These are phyloP conservation scores for Blakeslea trispora DNA, from an alignment of 371 early-diverging fungal genomes.

Conservation along the genomic window DNA sequence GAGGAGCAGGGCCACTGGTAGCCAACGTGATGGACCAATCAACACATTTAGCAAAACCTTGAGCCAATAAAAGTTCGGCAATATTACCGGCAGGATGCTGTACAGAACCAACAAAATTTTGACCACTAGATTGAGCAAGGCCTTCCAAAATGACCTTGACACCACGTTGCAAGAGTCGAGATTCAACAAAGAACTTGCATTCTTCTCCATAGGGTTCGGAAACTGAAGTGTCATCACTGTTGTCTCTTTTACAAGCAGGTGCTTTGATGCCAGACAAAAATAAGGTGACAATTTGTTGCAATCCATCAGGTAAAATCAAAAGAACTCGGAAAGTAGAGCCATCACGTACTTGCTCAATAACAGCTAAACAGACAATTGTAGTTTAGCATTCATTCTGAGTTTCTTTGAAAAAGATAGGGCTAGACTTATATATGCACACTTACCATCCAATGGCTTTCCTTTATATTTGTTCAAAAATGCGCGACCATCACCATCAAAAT, in stretches of 20 bases:
- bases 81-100: constrained; percentile 91
- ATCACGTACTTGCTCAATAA: constrained; percentile 93
- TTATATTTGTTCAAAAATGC: constrained; percentile 81
- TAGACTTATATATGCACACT: too few species aligned
- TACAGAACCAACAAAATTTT: constrained; percentile 78
- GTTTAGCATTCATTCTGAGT: neutral
- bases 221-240: constrained; percentile 48
- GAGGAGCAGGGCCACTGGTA: constrained; percentile 72
- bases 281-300: constrained; percentile 74
- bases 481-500: constrained; percentile 69
- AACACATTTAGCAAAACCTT: constrained; percentile 86
- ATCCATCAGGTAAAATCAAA: constrained; percentile 62
- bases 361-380: constrained; percentile 55
- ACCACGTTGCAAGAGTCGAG: constrained; percentile 88
- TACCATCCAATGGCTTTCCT: constrained; percentile 80
- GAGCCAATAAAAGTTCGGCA: constrained; percentile 80
- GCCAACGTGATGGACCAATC: constrained; percentile 86
- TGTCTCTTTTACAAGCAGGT: constrained; percentile 80
- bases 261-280: constrained; percentile 88
- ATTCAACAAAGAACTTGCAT: constrained; percentile 90
- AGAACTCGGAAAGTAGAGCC: constrained; percentile 85
- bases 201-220: constrained; percentile 93
- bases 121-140: constrained; percentile 55
- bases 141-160: constrained; percentile 85
- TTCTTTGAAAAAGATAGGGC: too few species aligned